Evolutionary conservation across 148 eudicot genomes (phyloP).

Genomic region (Fagopyrum homotropicum): DNA sequence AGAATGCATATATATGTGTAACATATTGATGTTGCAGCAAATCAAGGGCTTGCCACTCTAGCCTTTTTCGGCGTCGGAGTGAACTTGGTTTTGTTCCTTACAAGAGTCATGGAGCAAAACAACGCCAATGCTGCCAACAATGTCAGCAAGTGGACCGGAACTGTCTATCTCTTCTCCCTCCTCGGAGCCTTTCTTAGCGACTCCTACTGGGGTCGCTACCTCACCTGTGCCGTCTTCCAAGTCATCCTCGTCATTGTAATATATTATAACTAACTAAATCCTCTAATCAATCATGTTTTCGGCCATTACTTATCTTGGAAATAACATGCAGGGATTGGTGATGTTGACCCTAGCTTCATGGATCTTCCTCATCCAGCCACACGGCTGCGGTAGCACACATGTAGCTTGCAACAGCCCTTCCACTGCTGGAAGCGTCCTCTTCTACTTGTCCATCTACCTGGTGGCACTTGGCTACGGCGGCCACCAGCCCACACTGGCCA

Average conservation of each 20-base stretch:
- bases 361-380: conserved; percentile 55
- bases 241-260: conserved; percentile 55
- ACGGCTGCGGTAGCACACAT: conserved; percentile 61
- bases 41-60: conserved; percentile 82
- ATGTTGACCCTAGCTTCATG: conserved; percentile 61
- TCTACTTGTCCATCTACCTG: conserved; percentile 68
- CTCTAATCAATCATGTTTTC: no score
- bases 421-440: conserved; percentile 24
- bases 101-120: conserved; percentile 67
- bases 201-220: conserved; percentile 91
- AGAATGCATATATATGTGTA: not conserved
- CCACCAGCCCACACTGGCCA: conserved; percentile 85
- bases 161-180: conserved; percentile 80
- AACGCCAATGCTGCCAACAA: conserved; percentile 85
- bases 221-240: conserved; percentile 78
- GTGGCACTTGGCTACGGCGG: conserved; percentile 97
- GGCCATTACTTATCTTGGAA: no score
- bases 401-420: conserved; percentile 38
- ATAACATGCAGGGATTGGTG: conserved; percentile 43
- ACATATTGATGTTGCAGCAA: conserved; percentile 32
- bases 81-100: conserved; percentile 79
- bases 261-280: not conserved
- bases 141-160: conserved; percentile 93
- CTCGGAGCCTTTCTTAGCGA: conserved; percentile 93
- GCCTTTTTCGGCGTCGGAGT: conserved; percentile 93